Percentiles rank a stretch among this genome's conserved stretches.
phyloP scores from a whole-genome alignment of 345 rosid species.

The Hibiscus trionum region DNA sequence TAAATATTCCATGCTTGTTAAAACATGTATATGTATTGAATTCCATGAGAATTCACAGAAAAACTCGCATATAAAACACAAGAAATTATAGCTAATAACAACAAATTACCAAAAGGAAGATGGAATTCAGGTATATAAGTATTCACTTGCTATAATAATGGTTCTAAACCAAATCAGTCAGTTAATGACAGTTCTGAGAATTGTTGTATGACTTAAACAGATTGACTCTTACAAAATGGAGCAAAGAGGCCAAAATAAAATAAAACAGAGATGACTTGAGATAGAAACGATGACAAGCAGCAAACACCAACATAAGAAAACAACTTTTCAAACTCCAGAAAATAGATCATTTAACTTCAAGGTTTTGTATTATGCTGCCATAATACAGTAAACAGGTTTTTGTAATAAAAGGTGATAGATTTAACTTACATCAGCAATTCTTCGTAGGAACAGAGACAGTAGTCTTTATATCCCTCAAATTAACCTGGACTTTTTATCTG shows the following conservation, averaged over 20 bases:
- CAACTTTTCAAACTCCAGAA: not conserved
- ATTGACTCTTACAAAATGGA: not conserved
- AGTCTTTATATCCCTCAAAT: constrained; percentile 25
- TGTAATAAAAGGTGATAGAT: not conserved
- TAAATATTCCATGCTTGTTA: not conserved
- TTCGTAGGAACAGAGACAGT: not conserved
- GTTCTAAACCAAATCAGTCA: not conserved
- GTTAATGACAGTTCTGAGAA: not conserved
- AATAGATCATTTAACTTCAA: not conserved
- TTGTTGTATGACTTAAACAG: not conserved
- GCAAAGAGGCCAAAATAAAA: not conserved
- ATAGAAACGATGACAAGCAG: not conserved
- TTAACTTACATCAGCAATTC: constrained; percentile 6
- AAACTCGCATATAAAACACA: not conserved
- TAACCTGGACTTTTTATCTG: constrained; percentile 44
- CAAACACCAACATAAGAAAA: not conserved
- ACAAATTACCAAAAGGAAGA: not conserved
- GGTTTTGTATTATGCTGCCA: not conserved
- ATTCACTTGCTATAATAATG: not conserved
- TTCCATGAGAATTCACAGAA: not conserved
- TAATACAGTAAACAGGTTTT: not conserved
- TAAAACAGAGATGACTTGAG: not conserved
- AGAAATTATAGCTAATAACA: not conserved
- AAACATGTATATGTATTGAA: not conserved
- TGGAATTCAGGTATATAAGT: too few species aligned